Evolutionary conservation across 2,329 filamentous ascomycete genomes (phyloP), one percentile per base, ranked within the genome.

Genomic region (Apiospora marii): DNA sequence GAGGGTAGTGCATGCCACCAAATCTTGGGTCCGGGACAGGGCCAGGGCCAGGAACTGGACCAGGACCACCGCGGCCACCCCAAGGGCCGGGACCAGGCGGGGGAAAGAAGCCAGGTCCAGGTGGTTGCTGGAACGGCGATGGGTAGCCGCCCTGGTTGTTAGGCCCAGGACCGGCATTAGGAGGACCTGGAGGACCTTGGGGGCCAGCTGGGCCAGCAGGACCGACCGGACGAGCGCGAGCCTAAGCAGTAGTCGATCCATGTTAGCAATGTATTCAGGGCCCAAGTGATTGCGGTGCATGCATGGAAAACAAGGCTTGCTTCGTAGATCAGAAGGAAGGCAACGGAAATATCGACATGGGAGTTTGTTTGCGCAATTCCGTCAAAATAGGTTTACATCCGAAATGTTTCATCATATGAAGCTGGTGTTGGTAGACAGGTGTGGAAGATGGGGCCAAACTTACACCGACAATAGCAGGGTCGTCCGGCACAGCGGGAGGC

Each of bases 261-360:
- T 64, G 58, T 64, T 64, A 64, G 58, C 58, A 34, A 64, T n/a
- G 12, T 13, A 13, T 8, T 41, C 30, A 22, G 8, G 13, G 53
- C 58, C 34, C 2, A 64, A n/a, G 22, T 64, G 34, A 41, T 58
- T 64, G 58, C 58, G 41, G 58, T 64, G 58, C 58, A 30, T 51
- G 70, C 0, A 68, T 46, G 43, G 41, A 68, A 34, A 68, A 30
- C 27, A 30, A 75, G 70, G 72, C 72, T 74, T 75, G 76, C 78
- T 77, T 77, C 72, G 72, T 78, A 75, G 80, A 91, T 98, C 95
- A 98, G 95, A 98, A 98, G 95, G 95, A 98, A 98, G 95, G 95
- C 95, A 98, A 98, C 95, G 95, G 95, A 98, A 92, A 93, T 92
- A 91, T 98, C 95, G 92, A 97, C 95, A 98, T 87, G 89, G 89